These are phyloP conservation scores for Emydomyces testavorans DNA, from an alignment of 2,329 filamentous ascomycete genomes.

Conservation along the genomic window DNA sequence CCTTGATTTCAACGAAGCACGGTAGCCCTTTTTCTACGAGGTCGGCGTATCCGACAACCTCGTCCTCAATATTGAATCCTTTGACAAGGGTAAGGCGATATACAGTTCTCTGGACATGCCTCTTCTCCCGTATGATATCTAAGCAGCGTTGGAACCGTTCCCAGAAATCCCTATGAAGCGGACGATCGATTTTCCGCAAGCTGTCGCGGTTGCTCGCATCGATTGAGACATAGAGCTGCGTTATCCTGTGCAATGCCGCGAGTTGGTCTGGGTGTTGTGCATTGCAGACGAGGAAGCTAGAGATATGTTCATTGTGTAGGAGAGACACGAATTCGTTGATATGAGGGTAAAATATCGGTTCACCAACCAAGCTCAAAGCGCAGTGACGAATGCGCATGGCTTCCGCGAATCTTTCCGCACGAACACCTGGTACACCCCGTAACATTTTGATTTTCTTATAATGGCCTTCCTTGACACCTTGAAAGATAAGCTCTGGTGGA, in stretches of 20 bases:
- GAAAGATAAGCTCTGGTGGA: constrained; percentile 76
- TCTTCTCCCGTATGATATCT: constrained; percentile 72
- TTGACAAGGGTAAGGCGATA: constrained; percentile 93
- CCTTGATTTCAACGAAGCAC: constrained; percentile 91
- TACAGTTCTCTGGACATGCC: constrained; percentile 79
- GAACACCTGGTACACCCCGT: constrained; percentile 81
- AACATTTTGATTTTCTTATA: constrained; percentile 98
- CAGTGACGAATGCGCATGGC: constrained; percentile 90
- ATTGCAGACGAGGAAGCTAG: constrained; percentile 92
- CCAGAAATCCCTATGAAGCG: constrained; percentile 93
- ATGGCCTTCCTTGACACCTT: constrained; percentile 80
- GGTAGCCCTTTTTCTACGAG: constrained; percentile 77
- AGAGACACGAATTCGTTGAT: constrained; percentile 85
- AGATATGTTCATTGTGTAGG: constrained; percentile 77
- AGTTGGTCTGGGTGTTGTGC: constrained; percentile 92
- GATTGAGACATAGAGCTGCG: constrained; percentile 92
- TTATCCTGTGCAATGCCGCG: constrained; percentile 68
- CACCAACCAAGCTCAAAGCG: constrained; percentile 80
- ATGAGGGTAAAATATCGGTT: constrained; percentile 97
- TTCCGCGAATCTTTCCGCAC: constrained; percentile 82
- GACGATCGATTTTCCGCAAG: constrained; percentile 77
- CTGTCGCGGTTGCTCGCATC: constrained; percentile 86
- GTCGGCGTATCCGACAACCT: constrained; percentile 78
- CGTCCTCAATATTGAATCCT: constrained; percentile 94
- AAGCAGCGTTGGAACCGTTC: constrained; percentile 86